phyloP scores from a whole-genome alignment of 306 rosid species.

The Vigna hirtella region DNA sequence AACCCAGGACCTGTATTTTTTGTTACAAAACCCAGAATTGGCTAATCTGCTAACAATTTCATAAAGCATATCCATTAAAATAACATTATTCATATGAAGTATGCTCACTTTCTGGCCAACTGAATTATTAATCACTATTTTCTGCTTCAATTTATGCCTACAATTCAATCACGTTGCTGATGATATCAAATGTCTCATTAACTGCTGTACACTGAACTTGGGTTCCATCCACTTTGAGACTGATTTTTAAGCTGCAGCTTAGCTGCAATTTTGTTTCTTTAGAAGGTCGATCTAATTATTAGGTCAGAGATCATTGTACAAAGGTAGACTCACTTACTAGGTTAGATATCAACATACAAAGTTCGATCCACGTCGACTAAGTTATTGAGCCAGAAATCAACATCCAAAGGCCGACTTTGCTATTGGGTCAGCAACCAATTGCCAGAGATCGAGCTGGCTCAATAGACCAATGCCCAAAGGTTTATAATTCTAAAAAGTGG shows the following conservation, averaged over 20 bases:
- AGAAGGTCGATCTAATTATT: no score
- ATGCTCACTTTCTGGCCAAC: not conserved
- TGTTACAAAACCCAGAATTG: slow-evolving; percentile 41
- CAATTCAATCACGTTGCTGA: not conserved
- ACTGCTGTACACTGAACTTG: not conserved
- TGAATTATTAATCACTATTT: not conserved
- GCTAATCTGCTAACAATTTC: slow-evolving; percentile 12
- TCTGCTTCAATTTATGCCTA: not conserved
- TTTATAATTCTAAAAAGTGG: no score
- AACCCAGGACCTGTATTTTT: slow-evolving; percentile 65
- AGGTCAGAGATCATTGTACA: no score
- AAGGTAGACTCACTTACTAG: no score
- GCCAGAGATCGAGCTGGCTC: no score
- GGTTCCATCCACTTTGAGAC: not conserved
- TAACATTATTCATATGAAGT: not conserved
- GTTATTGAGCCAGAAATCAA: no score
- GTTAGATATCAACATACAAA: no score
- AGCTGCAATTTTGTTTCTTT: slow-evolving; percentile 31
- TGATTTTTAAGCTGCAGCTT: not conserved
- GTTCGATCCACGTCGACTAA: no score
- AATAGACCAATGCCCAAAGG: no score
- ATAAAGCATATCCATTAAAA: not conserved
- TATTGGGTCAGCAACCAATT: no score
- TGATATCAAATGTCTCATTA: not conserved
- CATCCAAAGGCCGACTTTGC: no score